Conservation (phyloP, 2,329 filamentous ascomycete species). For the Hypomyces rosellus region DNA sequence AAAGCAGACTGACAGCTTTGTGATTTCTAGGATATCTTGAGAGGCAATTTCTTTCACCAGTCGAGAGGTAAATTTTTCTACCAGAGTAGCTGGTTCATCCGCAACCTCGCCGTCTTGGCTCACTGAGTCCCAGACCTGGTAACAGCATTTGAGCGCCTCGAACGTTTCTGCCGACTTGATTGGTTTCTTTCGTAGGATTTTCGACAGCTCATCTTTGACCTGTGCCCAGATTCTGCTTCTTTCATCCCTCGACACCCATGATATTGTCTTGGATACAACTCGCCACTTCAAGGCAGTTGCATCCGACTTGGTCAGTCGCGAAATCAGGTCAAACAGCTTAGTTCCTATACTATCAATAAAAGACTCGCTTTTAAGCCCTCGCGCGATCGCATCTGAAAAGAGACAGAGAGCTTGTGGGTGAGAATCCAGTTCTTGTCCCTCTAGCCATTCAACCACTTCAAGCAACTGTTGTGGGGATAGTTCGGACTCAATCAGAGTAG, state of each 20-base stretch:
- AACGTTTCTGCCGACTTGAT: conserved; percentile 31
- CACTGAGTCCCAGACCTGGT: conserved; percentile 32
- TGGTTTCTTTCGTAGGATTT: conserved; percentile 26
- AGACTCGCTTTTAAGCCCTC: conserved; percentile 35
- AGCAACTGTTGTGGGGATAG: conserved; percentile 39
- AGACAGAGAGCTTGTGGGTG: conserved; percentile 31
- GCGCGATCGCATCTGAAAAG: conserved; percentile 37
- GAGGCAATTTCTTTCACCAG: conserved; percentile 26
- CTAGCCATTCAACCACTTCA: conserved; percentile 38
- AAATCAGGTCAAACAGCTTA: conserved; percentile 31
- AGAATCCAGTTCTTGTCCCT: conserved; percentile 26
- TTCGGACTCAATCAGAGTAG: conserved; percentile 33
- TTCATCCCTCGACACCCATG: conserved; percentile 27
- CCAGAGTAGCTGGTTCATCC: conserved; percentile 24
- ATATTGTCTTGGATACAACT: conserved; percentile 29
- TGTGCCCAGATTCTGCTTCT: conserved; percentile 27
- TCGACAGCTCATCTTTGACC: conserved; percentile 27
- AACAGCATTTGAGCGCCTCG: conserved; percentile 36
- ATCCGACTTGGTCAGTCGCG: conserved; percentile 21
- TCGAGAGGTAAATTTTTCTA: conserved; percentile 28
- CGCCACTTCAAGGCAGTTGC: conserved; percentile 35
- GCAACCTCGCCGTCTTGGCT: conserved; percentile 28
- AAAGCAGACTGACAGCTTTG: conserved; percentile 14
- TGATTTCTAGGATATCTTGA: conserved; percentile 17
- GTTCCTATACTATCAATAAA: conserved; percentile 36